These are phyloP conservation scores for Moelleriella libera DNA, from an alignment of 2,329 filamentous ascomycete species.

Conservation along the genomic window DNA sequence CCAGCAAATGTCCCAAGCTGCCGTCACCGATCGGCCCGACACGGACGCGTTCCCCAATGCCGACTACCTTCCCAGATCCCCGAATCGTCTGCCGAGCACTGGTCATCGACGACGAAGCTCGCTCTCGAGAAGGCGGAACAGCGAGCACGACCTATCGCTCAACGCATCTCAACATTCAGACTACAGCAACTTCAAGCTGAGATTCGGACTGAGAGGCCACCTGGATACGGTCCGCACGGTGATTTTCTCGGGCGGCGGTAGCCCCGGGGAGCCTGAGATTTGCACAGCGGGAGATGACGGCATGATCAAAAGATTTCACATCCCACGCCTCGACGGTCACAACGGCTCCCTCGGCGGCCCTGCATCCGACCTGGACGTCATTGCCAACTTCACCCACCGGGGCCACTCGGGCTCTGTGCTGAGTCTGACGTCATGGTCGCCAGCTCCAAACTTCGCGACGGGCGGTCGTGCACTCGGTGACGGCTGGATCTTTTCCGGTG, in stretches of 20 bases:
- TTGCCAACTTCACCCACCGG: slow-evolving; percentile 87
- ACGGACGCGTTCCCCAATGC: slow-evolving; percentile 78
- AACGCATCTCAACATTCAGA: slow-evolving; percentile 47
- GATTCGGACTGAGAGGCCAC: slow-evolving; percentile 83
- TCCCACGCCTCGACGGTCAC: slow-evolving; percentile 62
- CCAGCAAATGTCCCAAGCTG: slow-evolving; percentile 29
- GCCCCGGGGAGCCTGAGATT: slow-evolving; percentile 88
- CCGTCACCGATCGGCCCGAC: slow-evolving; percentile 48
- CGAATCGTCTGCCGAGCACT: slow-evolving; percentile 51
- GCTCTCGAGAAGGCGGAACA: slow-evolving; percentile 54
- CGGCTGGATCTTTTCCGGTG: slow-evolving; percentile 97
- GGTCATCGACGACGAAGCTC: slow-evolving; percentile 67
- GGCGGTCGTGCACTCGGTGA: slow-evolving; percentile 80
- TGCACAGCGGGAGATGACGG: slow-evolving; percentile 94
- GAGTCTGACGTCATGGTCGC: slow-evolving; percentile 73
- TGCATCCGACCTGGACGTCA: slow-evolving; percentile 74
- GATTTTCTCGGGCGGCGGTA: slow-evolving; percentile 93
- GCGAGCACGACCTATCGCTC: slow-evolving; percentile 49
- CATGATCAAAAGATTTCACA: slow-evolving; percentile 91
- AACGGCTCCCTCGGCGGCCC: slow-evolving; percentile 29
- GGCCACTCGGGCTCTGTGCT: slow-evolving; percentile 88
- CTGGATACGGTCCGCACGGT: slow-evolving; percentile 87
- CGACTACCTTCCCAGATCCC: slow-evolving; percentile 69
- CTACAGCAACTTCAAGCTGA: slow-evolving; percentile 71
- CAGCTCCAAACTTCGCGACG: slow-evolving; percentile 77